phyloP scores from a whole-genome alignment of 108 stramenopile genomes.

The Cylindrotheca fusiformis region DNA sequence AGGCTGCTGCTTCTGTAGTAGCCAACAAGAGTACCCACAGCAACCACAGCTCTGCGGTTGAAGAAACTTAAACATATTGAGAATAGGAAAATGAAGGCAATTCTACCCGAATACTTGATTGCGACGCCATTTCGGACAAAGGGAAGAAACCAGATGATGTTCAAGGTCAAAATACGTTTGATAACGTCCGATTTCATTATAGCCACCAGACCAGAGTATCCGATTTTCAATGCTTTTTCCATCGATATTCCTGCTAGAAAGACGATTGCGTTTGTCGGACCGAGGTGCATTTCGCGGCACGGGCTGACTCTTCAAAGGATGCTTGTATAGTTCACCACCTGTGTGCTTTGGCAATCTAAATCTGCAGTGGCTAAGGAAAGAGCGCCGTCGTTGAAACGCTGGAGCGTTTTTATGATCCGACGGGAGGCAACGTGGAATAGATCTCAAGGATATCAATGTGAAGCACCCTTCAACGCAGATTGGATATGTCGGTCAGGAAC shows the following conservation, averaged over 20 bases:
- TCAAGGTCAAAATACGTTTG: constrained; percentile 43
- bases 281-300: no score
- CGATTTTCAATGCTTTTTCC: constrained; percentile 49
- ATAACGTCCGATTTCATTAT: constrained; percentile 54
- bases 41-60: no score
- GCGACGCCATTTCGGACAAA: constrained; percentile 49
- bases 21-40: no score
- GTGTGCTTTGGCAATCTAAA: no score
- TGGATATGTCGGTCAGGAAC: constrained; percentile 85
- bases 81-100: no score
- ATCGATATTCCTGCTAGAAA: constrained; percentile 50
- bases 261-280: constrained; percentile 72
- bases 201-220: constrained; percentile 43
- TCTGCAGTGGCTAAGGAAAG: constrained; percentile 81
- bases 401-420: constrained; percentile 79
- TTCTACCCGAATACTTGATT: constrained; percentile 11
- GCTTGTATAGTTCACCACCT: no score
- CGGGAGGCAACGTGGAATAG: constrained; percentile 53
- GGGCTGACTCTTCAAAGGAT: no score
- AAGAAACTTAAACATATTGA: no score
- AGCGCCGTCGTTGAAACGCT: constrained; percentile 54
- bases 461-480: constrained; percentile 64
- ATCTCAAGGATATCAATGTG: constrained; percentile 69
- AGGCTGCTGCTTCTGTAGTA: no score
- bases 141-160: constrained; percentile 42